Base-by-base conservation (phyloP, 2,329 filamentous ascomycete genomes). In the Phaeoacremonium minimum region DNA sequence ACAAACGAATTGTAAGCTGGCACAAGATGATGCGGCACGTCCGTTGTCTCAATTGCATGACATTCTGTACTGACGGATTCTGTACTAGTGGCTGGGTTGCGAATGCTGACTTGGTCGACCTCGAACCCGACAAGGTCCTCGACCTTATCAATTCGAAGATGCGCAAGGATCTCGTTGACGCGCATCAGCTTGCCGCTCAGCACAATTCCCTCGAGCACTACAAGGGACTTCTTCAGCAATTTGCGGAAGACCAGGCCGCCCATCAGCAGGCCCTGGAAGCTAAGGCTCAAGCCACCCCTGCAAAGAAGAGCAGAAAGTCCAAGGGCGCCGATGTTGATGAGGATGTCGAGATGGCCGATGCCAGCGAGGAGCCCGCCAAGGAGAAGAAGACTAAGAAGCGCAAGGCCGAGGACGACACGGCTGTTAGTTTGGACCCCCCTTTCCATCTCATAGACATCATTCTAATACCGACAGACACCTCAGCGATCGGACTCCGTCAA, bases 1-100 rank as follows among this genome's bases (percentile, higher is more conserved):
- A 95, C 90, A 26, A 96, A 97, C 54, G 91, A 97, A 73, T 97
- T 98, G 93, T 98, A 68, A 79, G 91, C 80, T n/a, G n/a, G n/a
- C n/a, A n/a, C n/a, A n/a, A n/a, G n/a, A n/a, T n/a, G n/a, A n/a
- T n/a, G n/a, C n/a, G n/a, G n/a, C n/a, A 14, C 12, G 26, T 17
- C 15, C 35, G n/a, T 18, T 26, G 9, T 26, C 9, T 9, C 22
- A 26, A n/a, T 26, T 26, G 22, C 22, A n/a, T n/a, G 22, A 26
- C 22, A 9, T 26, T 26, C 2, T 26, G n/a, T 26, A n/a, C 22
- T 26, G n/a, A 26, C 22, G 22, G 9, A n/a, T 9, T n/a, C 9
- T n/a, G 22, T 26, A 40, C 50, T n/a, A 98, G 93, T 64, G 86
- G 87, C 26, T 98, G 91, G 91, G 87, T 91, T 46, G 76, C 82